Evolutionary conservation across 805 yeast genomes (phyloP).

Genomic region (Clavispora santaluciae): DNA sequence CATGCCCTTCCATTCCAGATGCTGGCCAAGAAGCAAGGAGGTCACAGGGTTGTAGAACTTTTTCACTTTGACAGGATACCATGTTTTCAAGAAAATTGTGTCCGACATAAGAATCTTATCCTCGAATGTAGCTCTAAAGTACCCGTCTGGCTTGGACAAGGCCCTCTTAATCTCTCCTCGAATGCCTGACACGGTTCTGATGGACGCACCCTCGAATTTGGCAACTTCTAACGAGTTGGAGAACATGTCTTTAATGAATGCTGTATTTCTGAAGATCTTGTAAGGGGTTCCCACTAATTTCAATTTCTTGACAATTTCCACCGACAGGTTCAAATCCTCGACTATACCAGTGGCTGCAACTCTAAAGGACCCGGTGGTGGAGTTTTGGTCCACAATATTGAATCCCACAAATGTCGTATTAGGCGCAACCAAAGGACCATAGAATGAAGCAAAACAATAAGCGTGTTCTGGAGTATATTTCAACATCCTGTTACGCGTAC

Average conservation of each 20-base stretch:
- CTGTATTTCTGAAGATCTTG: constrained; percentile 92
- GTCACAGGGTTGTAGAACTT: constrained; percentile 95
- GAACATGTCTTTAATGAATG: constrained; percentile 96
- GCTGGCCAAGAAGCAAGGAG: constrained; percentile 71
- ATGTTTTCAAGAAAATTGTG: constrained; percentile 82
- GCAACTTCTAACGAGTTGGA: constrained; percentile 90
- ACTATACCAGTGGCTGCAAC: constrained; percentile 97
- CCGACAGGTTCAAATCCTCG: constrained; percentile 84
- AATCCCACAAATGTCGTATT: constrained; percentile 97
- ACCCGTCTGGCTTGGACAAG: constrained; percentile 88
- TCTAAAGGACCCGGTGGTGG: constrained; percentile 85
- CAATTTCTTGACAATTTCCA: constrained; percentile 91
- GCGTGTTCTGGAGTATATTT: constrained; percentile 98
- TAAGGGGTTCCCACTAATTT: constrained; percentile 93
- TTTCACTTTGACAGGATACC: constrained; percentile 93
- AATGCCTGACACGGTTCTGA: constrained; percentile 94
- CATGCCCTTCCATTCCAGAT: constrained; percentile 94
- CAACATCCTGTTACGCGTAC: constrained; percentile 96
- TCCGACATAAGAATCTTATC: constrained; percentile 91
- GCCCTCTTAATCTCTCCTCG: constrained; percentile 98
- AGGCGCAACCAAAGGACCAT: constrained; percentile 96
- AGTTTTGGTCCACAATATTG: constrained; percentile 76
- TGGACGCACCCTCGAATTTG: constrained; percentile 95
- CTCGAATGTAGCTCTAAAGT: constrained; percentile 94
- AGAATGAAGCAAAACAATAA: constrained; percentile 90